A percentile compares a stretch with the other conserved stretches of the same genome.
Conservation (phyloP, 2,329 filamentous ascomycete genomes). For the Fusarium tuaranense region DNA sequence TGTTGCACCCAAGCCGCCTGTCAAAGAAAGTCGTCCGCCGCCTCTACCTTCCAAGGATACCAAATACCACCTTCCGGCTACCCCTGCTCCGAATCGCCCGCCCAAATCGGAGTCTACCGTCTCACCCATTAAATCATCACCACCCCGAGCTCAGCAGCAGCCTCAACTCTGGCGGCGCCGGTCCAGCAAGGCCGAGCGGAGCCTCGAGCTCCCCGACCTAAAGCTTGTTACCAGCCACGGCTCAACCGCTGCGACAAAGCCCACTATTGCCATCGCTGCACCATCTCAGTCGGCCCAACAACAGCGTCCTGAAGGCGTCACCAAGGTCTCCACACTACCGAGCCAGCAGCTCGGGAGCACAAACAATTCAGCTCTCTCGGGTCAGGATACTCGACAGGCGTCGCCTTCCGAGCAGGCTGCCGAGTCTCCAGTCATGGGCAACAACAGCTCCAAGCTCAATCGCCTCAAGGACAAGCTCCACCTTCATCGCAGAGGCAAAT, state of each 20-base stretch:
- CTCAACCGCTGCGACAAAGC: slow-evolving; percentile 57
- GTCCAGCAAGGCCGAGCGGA: slow-evolving; percentile 61
- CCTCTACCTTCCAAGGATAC: slow-evolving; percentile 45
- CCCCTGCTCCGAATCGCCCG: slow-evolving; percentile 32
- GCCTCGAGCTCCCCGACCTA: slow-evolving; percentile 60
- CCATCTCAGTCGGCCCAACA: slow-evolving; percentile 28
- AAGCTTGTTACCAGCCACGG: slow-evolving; percentile 63
- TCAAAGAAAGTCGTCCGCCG: slow-evolving; percentile 28
- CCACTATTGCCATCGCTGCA: slow-evolving; percentile 8
- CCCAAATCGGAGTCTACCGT: slow-evolving; percentile 22
- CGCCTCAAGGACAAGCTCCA: slow-evolving; percentile 47
- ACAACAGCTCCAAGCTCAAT: slow-evolving; percentile 48
- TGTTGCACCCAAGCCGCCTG: slow-evolving; percentile 33
- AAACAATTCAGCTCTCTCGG: slow-evolving; percentile 20
- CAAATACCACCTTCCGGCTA: slow-evolving; percentile 36
- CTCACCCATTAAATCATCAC: slow-evolving; percentile 38
- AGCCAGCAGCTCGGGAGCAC: slow-evolving; percentile 29
- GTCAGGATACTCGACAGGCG: slow-evolving; percentile 18
- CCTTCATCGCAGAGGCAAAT: slow-evolving; percentile 40
- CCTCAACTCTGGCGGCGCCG: slow-evolving; percentile 62
- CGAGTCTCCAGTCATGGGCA: slow-evolving; percentile 48
- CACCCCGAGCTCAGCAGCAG: slow-evolving; percentile 40
- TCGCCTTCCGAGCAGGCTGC: slow-evolving; percentile 28
- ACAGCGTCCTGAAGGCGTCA: slow-evolving; percentile 29
- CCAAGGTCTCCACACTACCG: slow-evolving; percentile 31